Evolutionary conservation across 2,329 filamentous ascomycete genomes (phyloP), one percentile per base, ranked within the genome.

Genomic region (Epichloe coenophiala): DNA sequence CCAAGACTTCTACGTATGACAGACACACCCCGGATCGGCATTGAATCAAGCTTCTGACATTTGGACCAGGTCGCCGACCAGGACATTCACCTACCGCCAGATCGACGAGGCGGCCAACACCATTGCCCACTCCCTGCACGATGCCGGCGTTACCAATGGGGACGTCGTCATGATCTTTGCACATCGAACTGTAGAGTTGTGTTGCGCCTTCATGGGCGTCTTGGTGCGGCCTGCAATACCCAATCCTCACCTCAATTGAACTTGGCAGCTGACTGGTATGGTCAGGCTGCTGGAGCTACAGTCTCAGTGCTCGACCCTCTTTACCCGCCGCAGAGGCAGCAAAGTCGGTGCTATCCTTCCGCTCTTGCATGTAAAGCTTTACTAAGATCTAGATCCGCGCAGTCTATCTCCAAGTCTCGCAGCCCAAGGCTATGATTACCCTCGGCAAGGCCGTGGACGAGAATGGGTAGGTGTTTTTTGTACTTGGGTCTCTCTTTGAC

Each of bases 101-200:
- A 95, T 97, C 62, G 77, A 89, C 62, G 85, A 95, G 69, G 83
- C 84, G 0, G 85, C 87, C 33, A 94, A 94, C 63, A 74, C 80
- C 17, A 66, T 96, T 6, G 86, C 88, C 21, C 82, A 95, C 67
- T 79, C 95, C 62, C 75, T 96, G 19, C 77, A 85, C 49, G 74
- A 83, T 47, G 75, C 81, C 59, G 89, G 90, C 52, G 74, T 88
- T 55, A 74, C 81, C 53, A 74, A 81, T 57, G 89, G 88, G 8
- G 89, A 97, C 62, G 89, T 95, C 2, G 88, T 95, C 60, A 95
- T 95, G 87, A 86, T 93, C 55, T 96, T 83, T 63, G 88, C 88
- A 51, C 79, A 95, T 67, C 81, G 90, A 52, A 81, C 55, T 45
- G 89, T 95, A 36, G 75, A 80, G 31, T 81, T 12, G 72, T 80